Evolutionary conservation across 2,329 filamentous ascomycete species (phyloP).

Genomic region (Hypoxylon sp.): DNA sequence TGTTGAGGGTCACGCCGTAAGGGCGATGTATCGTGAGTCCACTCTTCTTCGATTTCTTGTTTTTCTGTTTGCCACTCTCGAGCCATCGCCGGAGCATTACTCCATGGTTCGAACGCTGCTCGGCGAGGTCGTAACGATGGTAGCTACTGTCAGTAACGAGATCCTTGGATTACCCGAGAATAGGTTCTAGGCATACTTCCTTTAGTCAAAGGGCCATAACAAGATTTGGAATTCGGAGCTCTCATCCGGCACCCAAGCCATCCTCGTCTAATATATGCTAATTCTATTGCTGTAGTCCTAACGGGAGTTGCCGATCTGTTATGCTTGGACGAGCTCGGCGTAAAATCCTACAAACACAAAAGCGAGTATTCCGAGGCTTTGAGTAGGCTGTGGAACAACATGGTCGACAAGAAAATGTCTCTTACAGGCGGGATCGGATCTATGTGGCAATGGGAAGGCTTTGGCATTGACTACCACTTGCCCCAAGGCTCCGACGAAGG

Average conservation of each 20-base stretch:
- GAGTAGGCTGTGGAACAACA: conserved; percentile 64
- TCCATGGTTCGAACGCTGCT: no score
- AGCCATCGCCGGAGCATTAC: no score
- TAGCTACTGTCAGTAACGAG: no score
- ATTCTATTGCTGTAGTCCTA: conserved; percentile 49
- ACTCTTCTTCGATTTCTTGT: neutral
- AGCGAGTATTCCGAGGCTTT: conserved; percentile 52
- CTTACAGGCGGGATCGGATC: conserved; percentile 68
- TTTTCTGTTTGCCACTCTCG: no score
- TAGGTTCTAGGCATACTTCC: no score
- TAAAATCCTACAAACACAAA: conserved; percentile 38
- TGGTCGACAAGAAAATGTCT: conserved; percentile 69
- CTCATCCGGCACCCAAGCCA: neutral
- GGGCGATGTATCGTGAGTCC: conserved; percentile 61
- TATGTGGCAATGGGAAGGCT: conserved; percentile 67
- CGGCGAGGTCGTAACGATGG: no score
- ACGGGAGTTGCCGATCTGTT: conserved; percentile 66
- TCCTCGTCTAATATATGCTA: conserved; percentile 7
- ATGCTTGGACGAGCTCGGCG: conserved; percentile 47
- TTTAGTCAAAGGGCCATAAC: conserved; percentile 1
- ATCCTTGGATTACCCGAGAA: no score
- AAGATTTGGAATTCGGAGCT: neutral
- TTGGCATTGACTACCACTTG: conserved; percentile 66
- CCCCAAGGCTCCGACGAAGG: conserved; percentile 67
- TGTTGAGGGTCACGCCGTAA: conserved; percentile 67